These are phyloP conservation scores for Naganishia kalamii DNA, from an alignment of 768 basidiomycete genomes.

Conservation along the genomic window DNA sequence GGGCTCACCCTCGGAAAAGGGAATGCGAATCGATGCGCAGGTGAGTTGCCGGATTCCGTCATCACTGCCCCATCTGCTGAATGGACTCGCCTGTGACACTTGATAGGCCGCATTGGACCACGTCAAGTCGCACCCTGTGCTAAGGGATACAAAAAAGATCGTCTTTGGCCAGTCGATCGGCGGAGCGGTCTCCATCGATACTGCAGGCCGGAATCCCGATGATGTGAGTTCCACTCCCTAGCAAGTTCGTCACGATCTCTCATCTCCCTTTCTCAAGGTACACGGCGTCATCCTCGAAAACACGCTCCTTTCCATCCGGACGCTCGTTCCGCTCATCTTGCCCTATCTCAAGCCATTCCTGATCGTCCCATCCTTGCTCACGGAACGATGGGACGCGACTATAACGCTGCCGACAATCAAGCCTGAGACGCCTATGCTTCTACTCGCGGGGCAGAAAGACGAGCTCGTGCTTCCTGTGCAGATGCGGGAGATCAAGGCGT, in stretches of 20 bases:
- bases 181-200: slow-evolving; percentile 84
- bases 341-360: slow-evolving; percentile 67
- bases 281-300: slow-evolving; percentile 81
- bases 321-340: slow-evolving; percentile 71
- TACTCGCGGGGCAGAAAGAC: slow-evolving; percentile 69
- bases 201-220: slow-evolving; percentile 68
- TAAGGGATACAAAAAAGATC: slow-evolving; percentile 66
- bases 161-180: slow-evolving; percentile 53
- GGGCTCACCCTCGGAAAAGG: slow-evolving; percentile 77
- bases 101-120: slow-evolving; percentile 59
- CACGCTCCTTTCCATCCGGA: slow-evolving; percentile 79
- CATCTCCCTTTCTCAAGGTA: too few species aligned
- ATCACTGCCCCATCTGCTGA: background rate
- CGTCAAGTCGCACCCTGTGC: slow-evolving; percentile 57
- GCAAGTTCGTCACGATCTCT: background rate
- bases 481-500: slow-evolving; percentile 54
- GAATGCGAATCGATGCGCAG: slow-evolving; percentile 78
- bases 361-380: slow-evolving; percentile 65
- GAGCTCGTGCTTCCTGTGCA: slow-evolving; percentile 69
- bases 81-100: background rate
- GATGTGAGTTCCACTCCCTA: slow-evolving; percentile 51
- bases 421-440: slow-evolving; percentile 58
- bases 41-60: slow-evolving; percentile 47
- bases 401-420: slow-evolving; percentile 54
- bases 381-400: slow-evolving; percentile 74